Percentiles rank a stretch among this genome's conserved stretches.
phyloP scores from a whole-genome alignment of 805 yeast genomes.

The Kuraishia molischiana region DNA sequence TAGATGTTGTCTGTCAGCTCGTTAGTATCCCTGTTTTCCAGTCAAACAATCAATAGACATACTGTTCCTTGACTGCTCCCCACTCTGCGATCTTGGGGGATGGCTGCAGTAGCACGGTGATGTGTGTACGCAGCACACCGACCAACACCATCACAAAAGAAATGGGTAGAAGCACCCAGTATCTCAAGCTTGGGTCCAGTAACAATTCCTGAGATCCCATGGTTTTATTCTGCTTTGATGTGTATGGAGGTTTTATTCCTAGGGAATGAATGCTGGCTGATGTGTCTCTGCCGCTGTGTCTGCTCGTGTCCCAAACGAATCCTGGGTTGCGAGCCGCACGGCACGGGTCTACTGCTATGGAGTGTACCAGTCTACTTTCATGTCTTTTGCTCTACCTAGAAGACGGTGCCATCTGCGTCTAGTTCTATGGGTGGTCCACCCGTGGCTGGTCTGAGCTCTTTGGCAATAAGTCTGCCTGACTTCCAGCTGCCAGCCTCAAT shows the following conservation, averaged over 20 bases:
- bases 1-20: slow-evolving; percentile 37
- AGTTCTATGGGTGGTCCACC: slow-evolving; percentile 59
- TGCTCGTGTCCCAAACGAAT: too few relatives aligned
- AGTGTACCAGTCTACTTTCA: too few relatives aligned
- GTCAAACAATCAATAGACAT: neutral
- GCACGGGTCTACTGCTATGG: too few relatives aligned
- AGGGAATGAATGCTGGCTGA: too few relatives aligned
- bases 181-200: slow-evolving; percentile 72
- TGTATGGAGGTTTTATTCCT: neutral
- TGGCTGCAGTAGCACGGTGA: slow-evolving; percentile 52
- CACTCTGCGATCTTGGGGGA: slow-evolving; percentile 42
- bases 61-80: slow-evolving; percentile 44
- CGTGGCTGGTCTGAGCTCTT: slow-evolving; percentile 32
- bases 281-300: too few relatives aligned
- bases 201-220: slow-evolving; percentile 38
- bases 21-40: neutral
- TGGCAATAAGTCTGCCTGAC: slow-evolving; percentile 54
- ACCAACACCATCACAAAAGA: slow-evolving; percentile 83
- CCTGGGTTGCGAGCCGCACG: too few relatives aligned
- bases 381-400: slow-evolving; percentile 20
- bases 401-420: slow-evolving; percentile 56
- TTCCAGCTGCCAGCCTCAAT: slow-evolving; percentile 67
- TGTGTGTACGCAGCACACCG: slow-evolving; percentile 66
- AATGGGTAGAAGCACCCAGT: slow-evolving; percentile 90
- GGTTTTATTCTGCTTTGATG: neutral